A percentile compares a stretch with the other conserved stretches of the same genome.
phyloP scores from a whole-genome alignment of 148 eudicot genomes.

The Rhododendron molle region DNA sequence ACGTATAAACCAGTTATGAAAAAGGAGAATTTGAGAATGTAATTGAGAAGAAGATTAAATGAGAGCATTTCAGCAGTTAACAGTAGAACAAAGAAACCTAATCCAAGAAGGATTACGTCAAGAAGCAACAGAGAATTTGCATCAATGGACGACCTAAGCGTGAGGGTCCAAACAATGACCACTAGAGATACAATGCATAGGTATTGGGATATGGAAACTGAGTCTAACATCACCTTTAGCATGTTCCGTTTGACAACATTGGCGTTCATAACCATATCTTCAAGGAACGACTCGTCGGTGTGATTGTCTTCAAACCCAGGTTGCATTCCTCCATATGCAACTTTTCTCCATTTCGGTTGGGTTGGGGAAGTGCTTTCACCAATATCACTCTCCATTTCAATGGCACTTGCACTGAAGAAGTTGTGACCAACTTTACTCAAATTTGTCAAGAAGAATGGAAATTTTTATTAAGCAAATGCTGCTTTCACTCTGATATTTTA shows the following conservation, averaged over 20 bases:
- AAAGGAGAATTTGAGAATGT: conserved; percentile 64
- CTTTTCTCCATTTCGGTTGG: conserved; percentile 73
- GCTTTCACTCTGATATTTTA: not conserved
- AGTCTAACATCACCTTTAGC: conserved; percentile 71
- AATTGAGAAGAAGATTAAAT: conserved; percentile 39
- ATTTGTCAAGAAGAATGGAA: not conserved
- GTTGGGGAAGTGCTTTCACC: conserved; percentile 18
- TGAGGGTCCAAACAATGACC: conserved; percentile 75
- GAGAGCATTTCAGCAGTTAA: conserved; percentile 64
- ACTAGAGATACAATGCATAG: conserved; percentile 86
- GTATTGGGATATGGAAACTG: conserved; percentile 86
- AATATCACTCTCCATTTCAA: conserved; percentile 25
- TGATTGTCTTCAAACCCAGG: conserved; percentile 91
- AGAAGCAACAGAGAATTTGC: conserved; percentile 68
- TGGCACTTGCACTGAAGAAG: not conserved
- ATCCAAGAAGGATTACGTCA: conserved; percentile 56
- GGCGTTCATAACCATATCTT: conserved; percentile 89
- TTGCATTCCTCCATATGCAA: conserved; percentile 98
- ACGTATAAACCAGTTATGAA: conserved; percentile 70
- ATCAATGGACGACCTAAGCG: conserved; percentile 58
- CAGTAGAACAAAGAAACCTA: conserved; percentile 63
- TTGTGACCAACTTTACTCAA: not conserved
- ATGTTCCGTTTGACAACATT: conserved; percentile 82
- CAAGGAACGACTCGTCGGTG: conserved; percentile 84
- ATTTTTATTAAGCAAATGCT: not conserved